These are phyloP conservation scores for Pseudoturritis turrita DNA, from an alignment of 345 rosid species.

Conservation along the genomic window DNA sequence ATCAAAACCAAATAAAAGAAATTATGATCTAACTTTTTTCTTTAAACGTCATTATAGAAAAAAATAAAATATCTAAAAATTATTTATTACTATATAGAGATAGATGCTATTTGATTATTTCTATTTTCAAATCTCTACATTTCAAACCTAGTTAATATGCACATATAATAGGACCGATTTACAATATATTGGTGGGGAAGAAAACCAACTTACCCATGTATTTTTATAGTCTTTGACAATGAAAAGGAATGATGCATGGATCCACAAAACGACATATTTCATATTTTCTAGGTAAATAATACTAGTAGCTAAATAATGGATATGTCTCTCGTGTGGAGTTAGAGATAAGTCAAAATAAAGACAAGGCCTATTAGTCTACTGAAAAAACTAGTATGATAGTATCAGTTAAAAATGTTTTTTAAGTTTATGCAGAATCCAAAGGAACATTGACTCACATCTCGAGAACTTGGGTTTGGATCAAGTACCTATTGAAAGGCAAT, in stretches of 20 bases:
- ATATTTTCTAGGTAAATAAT: slow-evolving; percentile 3
- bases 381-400: background rate
- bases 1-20: no score
- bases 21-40: no score
- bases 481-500: slow-evolving; percentile 13
- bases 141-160: no score
- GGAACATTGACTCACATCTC: slow-evolving; percentile 22
- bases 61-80: no score
- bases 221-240: slow-evolving; percentile 6
- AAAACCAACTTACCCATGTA: background rate
- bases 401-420: background rate
- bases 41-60: no score
- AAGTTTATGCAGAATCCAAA: slow-evolving; percentile 15
- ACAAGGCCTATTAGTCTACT: slow-evolving; percentile 23
- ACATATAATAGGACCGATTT: no score
- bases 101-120: no score
- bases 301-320: background rate
- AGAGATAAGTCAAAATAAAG: slow-evolving; percentile 29
- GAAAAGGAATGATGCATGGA: slow-evolving; percentile 8
- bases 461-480: slow-evolving; percentile 27
- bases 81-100: no score
- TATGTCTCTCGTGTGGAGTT: slow-evolving; percentile 4
- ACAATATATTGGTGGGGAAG: background rate
- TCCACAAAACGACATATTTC: slow-evolving; percentile 29
- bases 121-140: no score